Evolutionary conservation across 805 yeast species (phyloP).

Genomic region (Yamadazyma takamatsuzukensis): DNA sequence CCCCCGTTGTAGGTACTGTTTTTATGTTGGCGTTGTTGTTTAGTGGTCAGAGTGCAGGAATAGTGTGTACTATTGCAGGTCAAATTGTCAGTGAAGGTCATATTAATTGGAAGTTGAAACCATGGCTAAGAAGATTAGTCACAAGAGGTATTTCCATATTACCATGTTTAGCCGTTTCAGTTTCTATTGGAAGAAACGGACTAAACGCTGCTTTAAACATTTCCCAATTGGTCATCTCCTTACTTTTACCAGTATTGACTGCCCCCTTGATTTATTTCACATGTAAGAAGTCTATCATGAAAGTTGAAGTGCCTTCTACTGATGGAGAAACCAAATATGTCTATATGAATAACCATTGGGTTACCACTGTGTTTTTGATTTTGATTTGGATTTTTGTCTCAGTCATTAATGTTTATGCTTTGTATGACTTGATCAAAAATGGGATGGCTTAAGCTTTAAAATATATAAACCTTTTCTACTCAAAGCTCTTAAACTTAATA

Average conservation of each 20-base stretch:
- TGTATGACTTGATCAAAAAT: constrained; percentile 36
- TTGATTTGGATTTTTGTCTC: constrained; percentile 69
- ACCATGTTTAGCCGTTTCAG: constrained; percentile 74
- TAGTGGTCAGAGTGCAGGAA: constrained; percentile 89
- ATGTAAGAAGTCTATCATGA: constrained; percentile 65
- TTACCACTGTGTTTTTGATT: constrained; percentile 48
- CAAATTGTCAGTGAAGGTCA: constrained; percentile 93
- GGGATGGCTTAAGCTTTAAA: constrained; percentile 24
- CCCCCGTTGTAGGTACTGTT: constrained; percentile 76
- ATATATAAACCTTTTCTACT: no score
- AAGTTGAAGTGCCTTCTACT: constrained; percentile 35
- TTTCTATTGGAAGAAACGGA: constrained; percentile 71
- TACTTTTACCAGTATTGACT: constrained; percentile 76
- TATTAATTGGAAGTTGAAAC: constrained; percentile 72
- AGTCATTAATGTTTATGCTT: constrained; percentile 65
- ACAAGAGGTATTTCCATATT: constrained; percentile 77
- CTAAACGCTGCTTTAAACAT: constrained; percentile 69
- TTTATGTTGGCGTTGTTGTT: constrained; percentile 82
- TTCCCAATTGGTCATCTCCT: constrained; percentile 81
- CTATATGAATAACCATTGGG: constrained; percentile 62
- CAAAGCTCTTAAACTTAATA: no score
- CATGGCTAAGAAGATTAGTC: constrained; percentile 74
- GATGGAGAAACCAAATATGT: constrained; percentile 24
- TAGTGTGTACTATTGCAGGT: constrained; percentile 91
- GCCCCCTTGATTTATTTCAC: constrained; percentile 87